phyloP scores from a whole-genome alignment of 2,329 filamentous ascomycete species.

The Penicillium expansum region DNA sequence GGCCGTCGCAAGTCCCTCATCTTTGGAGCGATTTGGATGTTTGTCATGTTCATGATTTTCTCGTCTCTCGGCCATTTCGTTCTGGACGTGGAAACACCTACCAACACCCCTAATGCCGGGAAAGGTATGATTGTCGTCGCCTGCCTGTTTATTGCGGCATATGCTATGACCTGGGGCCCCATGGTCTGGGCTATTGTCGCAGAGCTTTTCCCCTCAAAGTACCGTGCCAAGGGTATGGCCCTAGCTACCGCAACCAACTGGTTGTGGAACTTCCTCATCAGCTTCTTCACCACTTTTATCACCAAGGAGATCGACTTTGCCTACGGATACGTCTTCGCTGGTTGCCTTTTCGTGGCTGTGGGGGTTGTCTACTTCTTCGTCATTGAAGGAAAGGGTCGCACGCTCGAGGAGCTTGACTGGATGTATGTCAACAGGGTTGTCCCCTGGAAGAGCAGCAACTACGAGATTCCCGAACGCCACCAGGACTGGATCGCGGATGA shows the following conservation, averaged over 20 bases:
- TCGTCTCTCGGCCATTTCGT: slow-evolving; percentile 54
- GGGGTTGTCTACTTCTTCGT: slow-evolving; percentile 69
- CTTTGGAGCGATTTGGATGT: slow-evolving; percentile 64
- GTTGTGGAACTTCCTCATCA: slow-evolving; percentile 68
- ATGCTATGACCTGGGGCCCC: slow-evolving; percentile 68
- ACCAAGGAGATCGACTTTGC: slow-evolving; percentile 67
- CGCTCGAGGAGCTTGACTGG: slow-evolving; percentile 71
- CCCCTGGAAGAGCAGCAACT: slow-evolving; percentile 59
- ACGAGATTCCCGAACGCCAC: slow-evolving; percentile 27
- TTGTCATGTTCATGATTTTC: slow-evolving; percentile 64
- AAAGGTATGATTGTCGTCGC: slow-evolving; percentile 70
- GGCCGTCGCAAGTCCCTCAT: slow-evolving; percentile 68
- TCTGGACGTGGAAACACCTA: slow-evolving; percentile 39
- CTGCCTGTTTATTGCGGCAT: slow-evolving; percentile 69
- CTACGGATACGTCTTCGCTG: slow-evolving; percentile 75
- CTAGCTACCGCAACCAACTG: slow-evolving; percentile 78
- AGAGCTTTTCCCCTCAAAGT: slow-evolving; percentile 45
- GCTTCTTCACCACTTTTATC: slow-evolving; percentile 78
- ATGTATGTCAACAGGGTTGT: slow-evolving; percentile 65
- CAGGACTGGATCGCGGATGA: slow-evolving; percentile 20
- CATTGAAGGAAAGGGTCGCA: slow-evolving; percentile 68
- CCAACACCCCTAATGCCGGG: slow-evolving; percentile 50
- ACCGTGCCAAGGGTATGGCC: slow-evolving; percentile 72
- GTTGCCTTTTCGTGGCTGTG: slow-evolving; percentile 63
- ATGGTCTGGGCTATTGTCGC: slow-evolving; percentile 50